Conservation (phyloP, 352 stramenopile genomes). For the Pythium periplocum region DNA sequence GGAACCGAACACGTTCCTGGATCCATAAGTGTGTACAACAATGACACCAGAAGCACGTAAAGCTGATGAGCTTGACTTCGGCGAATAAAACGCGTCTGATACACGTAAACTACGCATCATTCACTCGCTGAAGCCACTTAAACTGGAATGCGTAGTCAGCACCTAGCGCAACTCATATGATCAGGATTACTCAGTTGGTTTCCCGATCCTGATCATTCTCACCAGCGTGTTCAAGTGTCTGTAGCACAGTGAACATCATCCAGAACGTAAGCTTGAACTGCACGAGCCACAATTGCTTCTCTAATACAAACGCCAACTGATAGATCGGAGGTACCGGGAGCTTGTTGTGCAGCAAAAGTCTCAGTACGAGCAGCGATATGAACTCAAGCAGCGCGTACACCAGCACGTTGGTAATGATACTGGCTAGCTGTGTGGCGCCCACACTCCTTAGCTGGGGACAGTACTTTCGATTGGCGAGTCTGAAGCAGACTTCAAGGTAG, state of each 20-base stretch:
- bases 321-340: constrained; percentile 19
- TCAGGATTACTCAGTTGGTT: neutral
- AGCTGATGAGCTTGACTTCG: too few relatives aligned
- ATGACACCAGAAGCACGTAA: too few relatives aligned
- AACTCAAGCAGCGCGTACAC: constrained; percentile 34
- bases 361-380: constrained; percentile 26
- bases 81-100: too few relatives aligned
- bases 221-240: constrained; percentile 27
- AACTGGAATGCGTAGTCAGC: constrained; percentile 32
- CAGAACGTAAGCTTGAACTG: constrained; percentile 35
- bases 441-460: constrained; percentile 15
- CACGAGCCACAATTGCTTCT: constrained; percentile 22
- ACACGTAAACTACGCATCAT: too few relatives aligned
- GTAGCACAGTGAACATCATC: constrained; percentile 33
- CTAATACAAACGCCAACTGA: constrained; percentile 35
- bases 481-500: too few relatives aligned
- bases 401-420: constrained; percentile 25
- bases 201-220: neutral
- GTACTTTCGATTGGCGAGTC: too few relatives aligned
- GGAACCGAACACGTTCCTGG: too few relatives aligned
- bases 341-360: constrained; percentile 14
- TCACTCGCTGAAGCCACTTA: constrained; percentile 14
- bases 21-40: too few relatives aligned
- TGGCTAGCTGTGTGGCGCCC: constrained; percentile 6
- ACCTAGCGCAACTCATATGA: constrained; percentile 3